Conservation (phyloP, 352 stramenopile genomes). For the Phytopythium chamaehyphon region DNA sequence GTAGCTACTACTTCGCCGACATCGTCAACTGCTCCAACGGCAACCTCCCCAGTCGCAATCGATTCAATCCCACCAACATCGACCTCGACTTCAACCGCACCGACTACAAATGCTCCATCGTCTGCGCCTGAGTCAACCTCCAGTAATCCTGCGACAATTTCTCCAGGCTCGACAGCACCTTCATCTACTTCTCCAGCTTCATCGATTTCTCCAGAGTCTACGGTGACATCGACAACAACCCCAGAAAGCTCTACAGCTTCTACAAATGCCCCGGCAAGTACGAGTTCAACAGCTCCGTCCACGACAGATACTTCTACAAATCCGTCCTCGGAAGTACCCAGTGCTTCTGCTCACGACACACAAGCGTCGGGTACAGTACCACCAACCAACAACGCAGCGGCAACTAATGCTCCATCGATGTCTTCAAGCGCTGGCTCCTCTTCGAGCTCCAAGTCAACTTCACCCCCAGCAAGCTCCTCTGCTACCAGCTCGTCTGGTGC, state of each 20-base stretch:
- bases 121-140: background rate
- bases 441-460: too few species aligned
- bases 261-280: conserved; percentile 1
- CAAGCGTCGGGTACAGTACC: too few species aligned
- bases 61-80: background rate
- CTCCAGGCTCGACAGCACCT: too few species aligned
- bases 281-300: conserved; percentile 6
- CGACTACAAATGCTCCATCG: background rate
- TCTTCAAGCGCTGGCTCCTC: too few species aligned
- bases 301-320: background rate
- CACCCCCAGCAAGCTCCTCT: too few species aligned
- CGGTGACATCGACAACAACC: conserved; percentile 4
- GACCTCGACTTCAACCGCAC: background rate
- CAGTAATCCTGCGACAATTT: background rate
- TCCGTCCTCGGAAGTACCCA: background rate
- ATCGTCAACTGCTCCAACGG: too few species aligned
- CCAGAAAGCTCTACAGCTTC: conserved; percentile 3
- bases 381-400: background rate
- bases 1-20: too few species aligned
- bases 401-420: background rate
- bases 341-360: too few species aligned
- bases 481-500: background rate
- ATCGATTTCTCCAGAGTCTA: background rate
- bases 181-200: background rate
- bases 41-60: too few species aligned